Percentiles rank a stretch among this genome's conserved stretches.
Conservation (phyloP, 225 moss, liverwort and hornwort genomes). For the Lunularia cruciata region DNA sequence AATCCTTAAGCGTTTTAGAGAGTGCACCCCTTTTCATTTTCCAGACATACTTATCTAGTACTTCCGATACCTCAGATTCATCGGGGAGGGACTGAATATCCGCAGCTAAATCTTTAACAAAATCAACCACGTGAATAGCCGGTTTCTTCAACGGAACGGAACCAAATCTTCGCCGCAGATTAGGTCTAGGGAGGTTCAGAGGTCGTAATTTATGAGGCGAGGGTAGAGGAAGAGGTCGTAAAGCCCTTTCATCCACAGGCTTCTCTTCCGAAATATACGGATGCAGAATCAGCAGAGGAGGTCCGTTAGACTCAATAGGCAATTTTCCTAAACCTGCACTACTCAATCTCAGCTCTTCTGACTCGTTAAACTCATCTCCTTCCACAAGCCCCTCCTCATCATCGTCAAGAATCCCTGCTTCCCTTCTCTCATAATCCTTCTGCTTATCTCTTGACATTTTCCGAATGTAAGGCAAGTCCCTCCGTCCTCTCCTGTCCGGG, state of each 20-base stretch:
- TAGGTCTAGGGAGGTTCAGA: constrained; percentile 49
- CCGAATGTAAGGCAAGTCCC: constrained; percentile 15
- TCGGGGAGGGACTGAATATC: constrained; percentile 50
- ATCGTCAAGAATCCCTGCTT: not conserved
- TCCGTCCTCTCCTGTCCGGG: constrained; percentile 2
- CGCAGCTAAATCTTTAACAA: constrained; percentile 35
- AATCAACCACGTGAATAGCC: constrained; percentile 6
- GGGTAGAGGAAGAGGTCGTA: constrained; percentile 54
- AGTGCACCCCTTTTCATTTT: constrained; percentile 40
- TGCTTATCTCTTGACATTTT: constrained; percentile 6
- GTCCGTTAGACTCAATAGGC: constrained; percentile 38
- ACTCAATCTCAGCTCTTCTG: not conserved
- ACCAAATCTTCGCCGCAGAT: constrained; percentile 43
- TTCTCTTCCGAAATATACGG: constrained; percentile 27
- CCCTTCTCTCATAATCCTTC: not conserved
- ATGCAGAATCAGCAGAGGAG: constrained; percentile 32
- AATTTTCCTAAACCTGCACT: constrained; percentile 9
- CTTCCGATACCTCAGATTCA: constrained; percentile 48
- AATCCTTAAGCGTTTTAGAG: constrained; percentile 46
- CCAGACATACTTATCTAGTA: constrained; percentile 57
- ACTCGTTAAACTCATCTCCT: not conserved
- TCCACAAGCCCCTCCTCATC: not conserved
- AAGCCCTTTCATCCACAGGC: not conserved
- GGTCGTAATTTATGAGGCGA: constrained; percentile 77
- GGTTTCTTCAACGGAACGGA: constrained; percentile 20